Evolutionary conservation across 208 protist species (phyloP).

Genomic region (Crithidia thermophila): DNA sequence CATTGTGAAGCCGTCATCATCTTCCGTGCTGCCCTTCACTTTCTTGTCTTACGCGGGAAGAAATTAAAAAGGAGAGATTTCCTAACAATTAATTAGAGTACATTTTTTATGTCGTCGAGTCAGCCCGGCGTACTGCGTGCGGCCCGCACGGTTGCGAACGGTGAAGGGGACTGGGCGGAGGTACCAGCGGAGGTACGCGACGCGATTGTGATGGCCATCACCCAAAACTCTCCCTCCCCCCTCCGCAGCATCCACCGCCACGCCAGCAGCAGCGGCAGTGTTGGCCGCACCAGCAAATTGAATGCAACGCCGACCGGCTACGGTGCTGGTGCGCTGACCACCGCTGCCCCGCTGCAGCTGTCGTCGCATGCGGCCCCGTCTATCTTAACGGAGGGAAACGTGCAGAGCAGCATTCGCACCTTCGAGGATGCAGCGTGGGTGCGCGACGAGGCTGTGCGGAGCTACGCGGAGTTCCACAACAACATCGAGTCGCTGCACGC

Average conservation of each 20-base stretch:
- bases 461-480: conserved; percentile 86
- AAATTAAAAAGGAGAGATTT: no score
- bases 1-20: no score
- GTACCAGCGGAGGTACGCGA: conserved; percentile 69
- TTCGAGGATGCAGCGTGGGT: conserved; percentile 78
- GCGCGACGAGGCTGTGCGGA: conserved; percentile 72
- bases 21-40: neutral
- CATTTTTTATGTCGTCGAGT: neutral
- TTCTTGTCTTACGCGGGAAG: neutral
- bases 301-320: no score
- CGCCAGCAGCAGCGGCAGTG: neutral
- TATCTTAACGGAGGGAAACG: conserved; percentile 56
- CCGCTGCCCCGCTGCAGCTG: neutral
- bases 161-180: conserved; percentile 77
- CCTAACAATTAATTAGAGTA: no score
- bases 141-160: conserved; percentile 32
- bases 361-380: neutral
- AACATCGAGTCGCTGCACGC: conserved; percentile 65
- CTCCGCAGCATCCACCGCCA: conserved; percentile 6
- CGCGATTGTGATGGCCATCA: conserved; percentile 54
- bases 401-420: conserved; percentile 76
- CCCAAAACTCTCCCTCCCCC: conserved; percentile 8
- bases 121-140: conserved; percentile 7
- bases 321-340: neutral
- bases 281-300: no score